Percentiles rank a stretch among this genome's conserved stretches.
phyloP scores from a whole-genome alignment of 192 early-diverging fungal genomes.

The Umbelopsis vinacea region DNA sequence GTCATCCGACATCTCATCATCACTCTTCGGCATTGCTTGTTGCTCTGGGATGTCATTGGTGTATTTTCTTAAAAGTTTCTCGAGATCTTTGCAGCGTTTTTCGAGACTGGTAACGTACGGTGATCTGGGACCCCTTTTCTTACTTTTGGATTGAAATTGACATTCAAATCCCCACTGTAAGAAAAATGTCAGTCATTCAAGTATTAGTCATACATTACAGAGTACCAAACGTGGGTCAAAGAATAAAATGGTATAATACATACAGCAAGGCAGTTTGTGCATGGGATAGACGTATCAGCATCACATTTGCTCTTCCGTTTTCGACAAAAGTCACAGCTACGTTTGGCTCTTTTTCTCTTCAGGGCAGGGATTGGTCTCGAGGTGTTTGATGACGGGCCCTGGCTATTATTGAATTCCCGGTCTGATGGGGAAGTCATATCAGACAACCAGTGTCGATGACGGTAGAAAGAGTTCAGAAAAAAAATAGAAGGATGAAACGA shows the following conservation, averaged over 20 bases:
- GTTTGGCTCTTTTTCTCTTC: conserved; percentile 43
- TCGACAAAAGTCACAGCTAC: conserved; percentile 49
- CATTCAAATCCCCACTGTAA: conserved; percentile 24
- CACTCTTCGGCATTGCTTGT: conserved; percentile 6
- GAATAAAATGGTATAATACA: conserved; percentile 6
- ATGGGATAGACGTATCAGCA: conserved; percentile 41
- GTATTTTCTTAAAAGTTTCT: conserved; percentile 26
- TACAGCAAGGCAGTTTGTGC: conserved; percentile 45
- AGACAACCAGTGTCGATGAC: not conserved
- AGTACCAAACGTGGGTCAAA: not conserved
- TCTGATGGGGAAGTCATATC: not conserved
- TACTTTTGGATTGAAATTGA: conserved; percentile 11
- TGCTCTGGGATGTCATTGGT: not conserved
- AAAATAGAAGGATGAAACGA: no score
- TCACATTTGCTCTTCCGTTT: conserved; percentile 44
- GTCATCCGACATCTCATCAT: conserved; percentile 15
- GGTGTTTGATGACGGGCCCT: not conserved
- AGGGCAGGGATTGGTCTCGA: not conserved
- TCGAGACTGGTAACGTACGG: conserved; percentile 25
- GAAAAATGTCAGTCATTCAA: conserved; percentile 18
- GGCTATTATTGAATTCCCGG: not conserved
- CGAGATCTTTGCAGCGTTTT: conserved; percentile 40
- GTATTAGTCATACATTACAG: not conserved
- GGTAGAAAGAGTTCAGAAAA: not conserved
- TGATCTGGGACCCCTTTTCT: conserved; percentile 3